Percentiles rank a stretch among this genome's conserved stretches.
These are phyloP conservation scores for Ensete ventricosum DNA, from an alignment of 176 grass and related monocot genomes.

Conservation along the genomic window DNA sequence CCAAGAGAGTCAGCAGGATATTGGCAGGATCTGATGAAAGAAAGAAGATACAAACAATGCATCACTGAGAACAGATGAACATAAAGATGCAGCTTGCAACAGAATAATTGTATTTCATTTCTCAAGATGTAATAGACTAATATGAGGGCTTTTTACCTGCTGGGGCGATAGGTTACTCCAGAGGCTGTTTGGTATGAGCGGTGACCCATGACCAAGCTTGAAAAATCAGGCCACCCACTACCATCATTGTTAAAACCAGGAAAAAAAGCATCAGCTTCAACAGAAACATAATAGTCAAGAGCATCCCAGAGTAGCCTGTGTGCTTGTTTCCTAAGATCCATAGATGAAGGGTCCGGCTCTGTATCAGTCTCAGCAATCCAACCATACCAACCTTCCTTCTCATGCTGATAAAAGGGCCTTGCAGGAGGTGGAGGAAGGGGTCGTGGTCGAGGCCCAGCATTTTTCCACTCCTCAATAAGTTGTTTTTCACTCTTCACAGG, in stretches of 20 bases:
- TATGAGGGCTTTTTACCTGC: conserved; percentile 53
- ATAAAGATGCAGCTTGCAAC: background rate
- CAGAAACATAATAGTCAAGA: conserved; percentile 86
- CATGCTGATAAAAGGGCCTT: conserved; percentile 85
- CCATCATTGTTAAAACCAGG: conserved; percentile 90
- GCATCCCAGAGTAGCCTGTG: conserved; percentile 92
- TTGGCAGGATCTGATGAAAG: background rate
- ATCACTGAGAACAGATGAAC: background rate
- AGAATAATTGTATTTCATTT: background rate
- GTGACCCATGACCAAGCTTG: conserved; percentile 92
- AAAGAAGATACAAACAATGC: background rate
- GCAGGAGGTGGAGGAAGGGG: conserved; percentile 85
- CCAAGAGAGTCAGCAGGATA: background rate
- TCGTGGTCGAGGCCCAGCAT: conserved; percentile 71
- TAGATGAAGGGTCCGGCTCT: conserved; percentile 51
- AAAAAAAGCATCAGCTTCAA: conserved; percentile 97
- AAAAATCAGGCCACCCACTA: conserved; percentile 67
- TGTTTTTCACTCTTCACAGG: conserved; percentile 61
- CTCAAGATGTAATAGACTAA: background rate
- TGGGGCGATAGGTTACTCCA: conserved; percentile 78
- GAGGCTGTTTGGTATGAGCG: conserved; percentile 60
- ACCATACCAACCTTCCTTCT: conserved; percentile 99
- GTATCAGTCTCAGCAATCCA: conserved; percentile 80
- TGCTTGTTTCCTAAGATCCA: conserved; percentile 62
- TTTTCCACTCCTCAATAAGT: conserved; percentile 87